Evolutionary conservation across 2,329 filamentous ascomycete genomes (phyloP), one percentile per base, ranked within the genome.

Genomic region (Diaporthe eres): DNA sequence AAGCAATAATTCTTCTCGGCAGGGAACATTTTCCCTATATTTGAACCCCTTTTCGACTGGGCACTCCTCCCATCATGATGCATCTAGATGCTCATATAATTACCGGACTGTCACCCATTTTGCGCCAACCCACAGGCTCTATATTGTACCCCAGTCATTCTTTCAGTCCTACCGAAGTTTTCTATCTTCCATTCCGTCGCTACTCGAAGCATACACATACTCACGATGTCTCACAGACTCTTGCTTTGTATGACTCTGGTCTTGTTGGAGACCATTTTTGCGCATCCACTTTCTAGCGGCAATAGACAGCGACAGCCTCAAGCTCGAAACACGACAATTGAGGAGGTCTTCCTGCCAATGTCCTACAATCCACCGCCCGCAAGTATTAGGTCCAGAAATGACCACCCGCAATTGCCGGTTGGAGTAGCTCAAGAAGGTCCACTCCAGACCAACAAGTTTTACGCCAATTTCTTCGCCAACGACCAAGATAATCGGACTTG

Each of bases 401-500:
- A 58, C 34, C 55, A 58, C 31, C 55, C 55, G 7, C 55, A 58
- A 58, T 17, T 17, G n/a, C 55, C 55, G 7, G 31, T 39, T 58
- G 31, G 55, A 2, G 55, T 39, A 39, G 17, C 34, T 22, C 55
- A 58, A 34, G 55, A 37, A 5, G 55, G 55, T 5, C 47, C 60
- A n/a, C 19, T 74, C 12, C 71, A 74, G 47, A 74, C 71, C 58
- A 74, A 67, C 28, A 74, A 74, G 44, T 74, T 74, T 28, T 74
- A 74, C 25, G 71, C 71, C 31, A 74, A 57, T 28, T 74, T 74
- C 71, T 74, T 74, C 49, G 71, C 71, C 28, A 63, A 63, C 49
- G 53, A 57, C 34, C 71, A 74, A 7, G 47, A 74, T 25, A 74
- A 74, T 19, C 44, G 57, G 28, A 67, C 71, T 28, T 74, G 71